Conservation (phyloP, 305 asterid species). For the Fraxinus velutina region DNA sequence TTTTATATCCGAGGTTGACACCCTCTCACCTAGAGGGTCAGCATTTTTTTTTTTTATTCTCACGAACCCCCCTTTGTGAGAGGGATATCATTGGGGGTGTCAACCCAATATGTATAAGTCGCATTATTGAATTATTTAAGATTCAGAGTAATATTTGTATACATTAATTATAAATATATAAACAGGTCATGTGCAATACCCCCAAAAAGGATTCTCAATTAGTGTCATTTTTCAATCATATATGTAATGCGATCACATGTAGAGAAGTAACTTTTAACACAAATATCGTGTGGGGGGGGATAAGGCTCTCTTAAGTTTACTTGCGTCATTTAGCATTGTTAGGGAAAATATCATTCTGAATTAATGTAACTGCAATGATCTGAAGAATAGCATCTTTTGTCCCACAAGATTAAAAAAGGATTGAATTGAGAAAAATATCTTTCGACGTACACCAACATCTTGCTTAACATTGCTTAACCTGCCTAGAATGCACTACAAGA, state of each 20-base stretch:
- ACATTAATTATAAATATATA: neutral
- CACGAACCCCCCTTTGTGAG: too few species aligned
- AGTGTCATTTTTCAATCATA: neutral
- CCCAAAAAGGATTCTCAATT: neutral
- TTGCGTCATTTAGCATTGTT: neutral
- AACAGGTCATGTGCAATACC: neutral
- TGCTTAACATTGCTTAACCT: neutral
- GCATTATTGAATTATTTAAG: neutral
- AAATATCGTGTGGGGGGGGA: neutral
- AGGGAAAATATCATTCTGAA: neutral
- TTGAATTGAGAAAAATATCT: neutral
- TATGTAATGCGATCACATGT: neutral
- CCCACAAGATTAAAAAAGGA: neutral
- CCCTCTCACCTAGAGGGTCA: too few species aligned
- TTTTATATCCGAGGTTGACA: too few species aligned
- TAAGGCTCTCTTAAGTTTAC: neutral
- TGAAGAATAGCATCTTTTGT: neutral
- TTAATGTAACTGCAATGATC: neutral
- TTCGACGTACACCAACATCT: neutral
- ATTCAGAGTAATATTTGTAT: neutral
- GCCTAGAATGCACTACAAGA: neutral
- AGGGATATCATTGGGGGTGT: too few species aligned
- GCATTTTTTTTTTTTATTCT: too few species aligned
- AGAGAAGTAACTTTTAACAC: neutral
- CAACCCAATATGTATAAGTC: too few species aligned